Percentiles rank a stretch among this genome's conserved stretches.
These are phyloP conservation scores for Canavalia ensiformis DNA, from an alignment of 306 rosid species.

Conservation along the genomic window DNA sequence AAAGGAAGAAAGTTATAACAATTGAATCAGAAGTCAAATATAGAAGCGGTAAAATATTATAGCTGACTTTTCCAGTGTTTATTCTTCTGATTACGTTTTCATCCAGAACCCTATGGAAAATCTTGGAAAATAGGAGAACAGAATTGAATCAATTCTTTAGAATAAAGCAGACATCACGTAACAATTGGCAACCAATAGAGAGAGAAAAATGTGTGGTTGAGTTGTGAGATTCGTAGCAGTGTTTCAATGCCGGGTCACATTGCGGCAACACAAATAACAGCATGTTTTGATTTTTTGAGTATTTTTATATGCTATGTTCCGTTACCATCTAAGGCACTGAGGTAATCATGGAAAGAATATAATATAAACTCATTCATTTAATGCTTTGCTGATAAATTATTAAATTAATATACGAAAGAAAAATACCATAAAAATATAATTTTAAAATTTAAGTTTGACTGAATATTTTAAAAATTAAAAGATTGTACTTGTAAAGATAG, in stretches of 20 bases:
- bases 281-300: not conserved
- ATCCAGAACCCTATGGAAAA: not conserved
- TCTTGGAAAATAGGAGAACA: not conserved
- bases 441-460: not conserved
- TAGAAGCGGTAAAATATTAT: conserved; percentile 27
- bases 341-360: not conserved
- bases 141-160: not conserved
- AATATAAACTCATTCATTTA: not conserved
- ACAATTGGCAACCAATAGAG: conserved; percentile 24
- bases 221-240: conserved; percentile 38
- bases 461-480: not conserved
- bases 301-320: not conserved
- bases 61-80: conserved; percentile 13
- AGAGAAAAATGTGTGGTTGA: not conserved
- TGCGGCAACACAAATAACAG: not conserved
- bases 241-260: conserved; percentile 47
- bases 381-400: not conserved
- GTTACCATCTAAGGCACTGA: not conserved
- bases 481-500: not conserved
- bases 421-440: not conserved
- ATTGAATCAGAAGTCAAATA: conserved; percentile 36
- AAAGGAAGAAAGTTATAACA: not conserved
- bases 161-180: conserved; percentile 36
- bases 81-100: not conserved
- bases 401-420: not conserved